Evolutionary conservation across 2,329 filamentous ascomycete genomes (phyloP).

Genomic region (Aspergillus sp.): DNA sequence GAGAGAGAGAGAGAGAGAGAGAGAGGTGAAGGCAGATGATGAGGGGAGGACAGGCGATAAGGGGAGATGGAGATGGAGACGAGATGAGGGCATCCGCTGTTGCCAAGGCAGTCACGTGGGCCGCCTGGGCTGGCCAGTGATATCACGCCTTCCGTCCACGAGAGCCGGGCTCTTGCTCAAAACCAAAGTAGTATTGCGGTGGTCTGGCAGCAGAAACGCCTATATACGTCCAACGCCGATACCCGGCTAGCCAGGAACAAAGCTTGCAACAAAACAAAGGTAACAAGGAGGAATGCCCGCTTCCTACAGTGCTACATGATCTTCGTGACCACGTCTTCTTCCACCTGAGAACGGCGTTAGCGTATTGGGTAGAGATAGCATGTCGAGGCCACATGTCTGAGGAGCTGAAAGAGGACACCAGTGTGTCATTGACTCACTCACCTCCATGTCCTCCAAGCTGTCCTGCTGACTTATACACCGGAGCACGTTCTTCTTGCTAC

Average conservation of each 20-base stretch:
- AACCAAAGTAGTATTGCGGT: constrained; percentile 24
- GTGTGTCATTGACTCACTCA: constrained; percentile 44
- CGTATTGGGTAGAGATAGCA: constrained; percentile 8
- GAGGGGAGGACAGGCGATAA: too few relatives aligned
- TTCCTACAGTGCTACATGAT: constrained; percentile 57
- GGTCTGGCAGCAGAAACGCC: constrained; percentile 18
- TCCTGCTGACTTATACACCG: constrained; percentile 95
- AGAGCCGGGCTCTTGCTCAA: constrained; percentile 21
- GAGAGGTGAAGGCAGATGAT: constrained; percentile 10
- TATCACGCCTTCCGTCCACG: constrained; percentile 31
- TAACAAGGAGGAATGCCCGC: constrained; percentile 14
- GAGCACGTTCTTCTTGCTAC: constrained; percentile 97
- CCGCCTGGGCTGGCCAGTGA: constrained; percentile 29
- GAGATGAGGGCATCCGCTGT: constrained; percentile 13
- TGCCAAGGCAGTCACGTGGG: constrained; percentile 29
- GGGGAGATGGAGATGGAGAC: constrained; percentile 7
- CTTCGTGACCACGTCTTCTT: constrained; percentile 75
- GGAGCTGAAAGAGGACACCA: too few relatives aligned
- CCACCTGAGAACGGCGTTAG: constrained; percentile 56
- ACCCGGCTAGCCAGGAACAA: constrained; percentile 16
- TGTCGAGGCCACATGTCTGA: too few relatives aligned
- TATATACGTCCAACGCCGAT: constrained; percentile 21
- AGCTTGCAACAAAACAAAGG: constrained; percentile 5
- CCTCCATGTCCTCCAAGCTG: constrained; percentile 98
- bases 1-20: constrained; percentile 2